Conservation (phyloP, 345 rosid genomes). For the Rhodamnia rubescens region DNA sequence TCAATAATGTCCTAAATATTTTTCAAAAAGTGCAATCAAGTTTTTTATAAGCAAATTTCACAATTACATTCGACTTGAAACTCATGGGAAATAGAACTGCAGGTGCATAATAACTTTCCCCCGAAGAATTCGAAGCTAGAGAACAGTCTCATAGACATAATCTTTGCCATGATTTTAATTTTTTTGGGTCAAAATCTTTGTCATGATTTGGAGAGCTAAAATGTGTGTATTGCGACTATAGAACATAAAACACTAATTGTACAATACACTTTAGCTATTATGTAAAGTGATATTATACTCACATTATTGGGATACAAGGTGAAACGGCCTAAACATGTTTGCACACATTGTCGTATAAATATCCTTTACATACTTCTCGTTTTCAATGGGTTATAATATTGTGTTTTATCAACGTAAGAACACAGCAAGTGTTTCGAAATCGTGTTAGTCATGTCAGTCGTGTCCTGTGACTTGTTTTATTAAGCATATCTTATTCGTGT, state of each 20-base stretch:
- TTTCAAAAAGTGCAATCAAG: no score
- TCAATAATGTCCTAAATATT: no score
- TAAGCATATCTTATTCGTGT: not conserved
- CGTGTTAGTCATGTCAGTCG: not conserved
- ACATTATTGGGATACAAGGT: no score
- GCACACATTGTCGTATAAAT: no score
- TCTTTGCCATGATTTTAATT: not conserved
- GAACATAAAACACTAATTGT: not conserved
- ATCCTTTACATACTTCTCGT: no score
- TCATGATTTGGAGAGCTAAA: not conserved
- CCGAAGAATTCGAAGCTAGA: conserved; percentile 19
- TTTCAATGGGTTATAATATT: no score
- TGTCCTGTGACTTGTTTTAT: not conserved
- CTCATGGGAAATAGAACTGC: not conserved
- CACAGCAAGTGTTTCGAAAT: no score
- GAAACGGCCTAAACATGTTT: no score
- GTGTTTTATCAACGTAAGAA: no score
- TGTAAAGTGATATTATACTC: no score
- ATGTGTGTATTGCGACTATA: conserved; percentile 4
- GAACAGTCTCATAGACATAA: conserved; percentile 11
- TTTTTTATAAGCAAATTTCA: not conserved
- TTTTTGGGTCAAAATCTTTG: not conserved
- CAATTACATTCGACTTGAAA: not conserved
- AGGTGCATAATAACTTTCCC: conserved; percentile 12
- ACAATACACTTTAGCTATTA: no score